Evolutionary conservation across 257 asterid genomes (phyloP), one percentile per base, ranked within the genome.

Genomic region (Anisodus tanguticus): DNA sequence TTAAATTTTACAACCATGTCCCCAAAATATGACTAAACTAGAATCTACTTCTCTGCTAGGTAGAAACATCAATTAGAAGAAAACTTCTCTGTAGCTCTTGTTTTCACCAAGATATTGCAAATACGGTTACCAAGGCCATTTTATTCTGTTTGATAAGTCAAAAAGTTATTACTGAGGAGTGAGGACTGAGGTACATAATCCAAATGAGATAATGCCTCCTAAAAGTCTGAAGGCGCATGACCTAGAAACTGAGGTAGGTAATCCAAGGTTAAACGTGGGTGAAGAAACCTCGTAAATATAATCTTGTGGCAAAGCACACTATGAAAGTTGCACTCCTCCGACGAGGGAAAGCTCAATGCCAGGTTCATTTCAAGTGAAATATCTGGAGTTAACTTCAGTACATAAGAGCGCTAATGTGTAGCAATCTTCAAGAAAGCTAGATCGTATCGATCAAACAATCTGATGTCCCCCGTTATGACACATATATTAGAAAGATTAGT

Each of bases 191-290:
- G 26, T 22, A 5, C 80, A 74, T 19, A 74, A 49, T 45, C 39
- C 43, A 47, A 69, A 5, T 47, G 80, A 74, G 60, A 47, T 47
- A 47, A 47, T 74, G 80, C 80, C 43, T 2, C 64, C 64, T 58
- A 58, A 58, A 9, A 8, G 11, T 49, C 43, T 49, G 60, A 19
- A 74, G 43, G 19, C 3, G 43, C 19, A 19, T 74, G 62, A 49
- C 62, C 19, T 49, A 47, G 41, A 74, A 19, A 74, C 11, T 49
- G 19, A 74, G 60, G 47, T n/a, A 47, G 80, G 80, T 43, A 43
- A 35, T 72, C 1, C n/a, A 12, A 76, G 8, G 81, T 76, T 51
- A 51, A 76, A 41, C 9, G 47, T 47, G 62, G 63, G 6, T 51
- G 81, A 76, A 51, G 63, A 51, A 76, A 76, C 81, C 81, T 51